These are phyloP conservation scores for Scutellaria barbata DNA, from an alignment of 257 asterid species.

Conservation along the genomic window DNA sequence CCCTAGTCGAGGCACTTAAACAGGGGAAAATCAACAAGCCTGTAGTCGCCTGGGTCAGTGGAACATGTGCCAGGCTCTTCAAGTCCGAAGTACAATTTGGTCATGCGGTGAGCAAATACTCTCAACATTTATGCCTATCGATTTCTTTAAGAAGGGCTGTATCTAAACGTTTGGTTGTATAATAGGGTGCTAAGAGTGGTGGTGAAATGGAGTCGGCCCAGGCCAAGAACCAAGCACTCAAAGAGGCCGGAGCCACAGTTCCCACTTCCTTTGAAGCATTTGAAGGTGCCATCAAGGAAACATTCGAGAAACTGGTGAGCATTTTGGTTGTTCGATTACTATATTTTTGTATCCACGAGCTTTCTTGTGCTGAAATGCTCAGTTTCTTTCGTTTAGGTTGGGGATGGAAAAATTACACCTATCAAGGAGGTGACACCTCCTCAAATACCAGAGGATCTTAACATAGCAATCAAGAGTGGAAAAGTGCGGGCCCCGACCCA, in stretches of 20 bases:
- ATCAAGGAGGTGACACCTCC: conserved; percentile 90
- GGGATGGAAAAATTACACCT: conserved; percentile 66
- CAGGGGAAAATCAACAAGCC: conserved; percentile 94
- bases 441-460: conserved; percentile 96
- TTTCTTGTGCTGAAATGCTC: conserved; percentile 26
- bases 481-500: conserved; percentile 99
- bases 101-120: conserved; percentile 79
- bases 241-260: conserved; percentile 89
- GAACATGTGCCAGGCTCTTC: conserved; percentile 94
- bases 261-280: conserved; percentile 93
- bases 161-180: conserved; percentile 15
- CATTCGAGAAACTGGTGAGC: conserved; percentile 76
- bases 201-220: conserved; percentile 99
- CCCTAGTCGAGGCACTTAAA: conserved; percentile 93
- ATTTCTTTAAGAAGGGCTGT: conserved; percentile 1
- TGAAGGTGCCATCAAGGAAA: conserved; percentile 76
- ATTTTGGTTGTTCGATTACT: neutral
- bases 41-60: conserved; percentile 99
- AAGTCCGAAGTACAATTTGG: conserved; percentile 99
- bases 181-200: conserved; percentile 98
- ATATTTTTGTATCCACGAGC: neutral
- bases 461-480: conserved; percentile 87
- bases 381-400: conserved; percentile 50
- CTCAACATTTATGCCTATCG: conserved; percentile 5
- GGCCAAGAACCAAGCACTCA: conserved; percentile 92